Percentiles rank a stretch among this genome's conserved stretches.
phyloP scores from a whole-genome alignment of 2,329 filamentous ascomycete species.

The Pseudogymnoascus sp. region DNA sequence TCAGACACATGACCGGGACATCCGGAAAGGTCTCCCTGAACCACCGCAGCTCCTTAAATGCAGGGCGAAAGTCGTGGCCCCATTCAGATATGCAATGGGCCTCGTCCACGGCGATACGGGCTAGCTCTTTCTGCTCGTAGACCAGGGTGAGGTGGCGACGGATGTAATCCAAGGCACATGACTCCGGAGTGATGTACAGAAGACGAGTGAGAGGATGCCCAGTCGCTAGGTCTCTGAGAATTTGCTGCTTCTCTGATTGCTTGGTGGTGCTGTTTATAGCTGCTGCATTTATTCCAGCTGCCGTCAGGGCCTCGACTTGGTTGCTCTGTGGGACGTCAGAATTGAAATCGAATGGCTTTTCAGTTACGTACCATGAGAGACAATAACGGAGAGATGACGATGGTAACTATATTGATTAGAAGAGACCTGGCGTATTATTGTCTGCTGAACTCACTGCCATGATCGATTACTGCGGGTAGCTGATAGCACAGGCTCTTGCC shows the following conservation, averaged over 20 bases:
- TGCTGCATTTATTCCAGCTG: constrained; percentile 68
- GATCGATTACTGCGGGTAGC: constrained; percentile 77
- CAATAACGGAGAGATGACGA: constrained; percentile 82
- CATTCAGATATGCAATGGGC: constrained; percentile 97
- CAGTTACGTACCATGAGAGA: constrained; percentile 65
- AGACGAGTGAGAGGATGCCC: constrained; percentile 78
- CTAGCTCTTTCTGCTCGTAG: constrained; percentile 74
- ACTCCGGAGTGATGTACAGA: constrained; percentile 88
- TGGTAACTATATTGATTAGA: constrained; percentile 54
- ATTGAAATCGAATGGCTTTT: neutral
- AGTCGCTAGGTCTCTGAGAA: constrained; percentile 75
- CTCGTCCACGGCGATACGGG: constrained; percentile 83
- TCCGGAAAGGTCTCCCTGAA: constrained; percentile 74
- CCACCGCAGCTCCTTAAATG: constrained; percentile 81
- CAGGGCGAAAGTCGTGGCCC: constrained; percentile 94
- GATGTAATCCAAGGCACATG: constrained; percentile 71
- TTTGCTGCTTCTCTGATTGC: constrained; percentile 52
- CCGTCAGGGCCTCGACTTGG: constrained; percentile 73
- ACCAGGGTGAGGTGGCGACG: constrained; percentile 66
- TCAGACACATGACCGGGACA: constrained; percentile 87
- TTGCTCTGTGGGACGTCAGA: constrained; percentile 56
- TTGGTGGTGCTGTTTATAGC: constrained; percentile 82
- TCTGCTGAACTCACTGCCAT: constrained; percentile 57
- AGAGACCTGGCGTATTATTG: neutral
- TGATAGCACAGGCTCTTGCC: constrained; percentile 93